phyloP scores from a whole-genome alignment of 164 flowering plant species.

The Kingdonia uniflora region DNA sequence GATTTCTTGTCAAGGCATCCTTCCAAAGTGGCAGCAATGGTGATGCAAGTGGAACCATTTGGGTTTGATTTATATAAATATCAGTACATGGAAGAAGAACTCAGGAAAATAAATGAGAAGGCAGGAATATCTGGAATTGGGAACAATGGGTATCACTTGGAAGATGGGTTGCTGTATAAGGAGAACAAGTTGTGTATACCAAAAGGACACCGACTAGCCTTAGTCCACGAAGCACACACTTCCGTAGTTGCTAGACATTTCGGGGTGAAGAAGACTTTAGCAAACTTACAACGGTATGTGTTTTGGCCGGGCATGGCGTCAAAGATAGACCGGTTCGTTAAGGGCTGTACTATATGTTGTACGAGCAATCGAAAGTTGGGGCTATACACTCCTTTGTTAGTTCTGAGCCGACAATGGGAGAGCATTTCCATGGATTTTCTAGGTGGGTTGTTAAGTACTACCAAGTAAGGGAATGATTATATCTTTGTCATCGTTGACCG shows the following conservation, averaged over 20 bases:
- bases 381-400: not conserved
- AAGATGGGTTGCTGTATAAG: not conserved
- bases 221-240: not conserved
- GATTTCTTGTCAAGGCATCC: not conserved
- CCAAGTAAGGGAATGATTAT: not conserved
- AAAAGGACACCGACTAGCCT: not conserved
- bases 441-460: not conserved
- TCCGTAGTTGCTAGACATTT: not conserved
- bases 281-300: not conserved
- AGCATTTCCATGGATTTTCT: not conserved
- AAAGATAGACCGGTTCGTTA: not conserved
- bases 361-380: conserved; percentile 2
- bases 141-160: not conserved
- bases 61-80: not conserved
- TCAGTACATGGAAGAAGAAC: not conserved
- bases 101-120: not conserved
- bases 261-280: not conserved
- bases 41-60: not conserved
- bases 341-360: not conserved
- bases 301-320: not conserved
- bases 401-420: not conserved
- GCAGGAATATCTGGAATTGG: not conserved
- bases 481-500: not conserved
- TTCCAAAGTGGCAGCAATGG: not conserved
- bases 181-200: not conserved